Evolutionary conservation across 257 asterid species (phyloP).

Genomic region (Solanum okadae): DNA sequence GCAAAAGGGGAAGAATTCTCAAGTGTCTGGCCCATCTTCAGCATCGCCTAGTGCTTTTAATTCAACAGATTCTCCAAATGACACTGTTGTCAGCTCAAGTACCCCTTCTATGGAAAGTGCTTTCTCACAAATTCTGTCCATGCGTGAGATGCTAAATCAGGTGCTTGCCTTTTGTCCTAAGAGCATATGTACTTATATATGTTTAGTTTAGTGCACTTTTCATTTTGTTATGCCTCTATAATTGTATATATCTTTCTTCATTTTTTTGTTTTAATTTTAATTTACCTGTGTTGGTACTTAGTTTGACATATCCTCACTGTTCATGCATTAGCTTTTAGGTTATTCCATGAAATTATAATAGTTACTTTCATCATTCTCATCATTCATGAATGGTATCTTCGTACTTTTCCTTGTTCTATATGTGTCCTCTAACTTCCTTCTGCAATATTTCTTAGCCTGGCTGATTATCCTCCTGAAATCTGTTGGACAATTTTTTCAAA

Average conservation of each 20-base stretch:
- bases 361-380: background rate
- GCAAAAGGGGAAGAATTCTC: constrained; percentile 66
- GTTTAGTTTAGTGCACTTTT: background rate
- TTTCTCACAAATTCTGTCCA: constrained; percentile 45
- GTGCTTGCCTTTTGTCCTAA: constrained; percentile 19
- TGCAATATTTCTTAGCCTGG: background rate
- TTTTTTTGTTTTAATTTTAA: background rate
- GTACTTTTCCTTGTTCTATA: background rate
- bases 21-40: constrained; percentile 44
- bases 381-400: background rate
- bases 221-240: background rate
- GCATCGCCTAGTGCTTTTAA: constrained; percentile 44
- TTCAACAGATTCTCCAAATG: constrained; percentile 49
- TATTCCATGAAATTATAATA: background rate
- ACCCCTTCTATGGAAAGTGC: constrained; percentile 34
- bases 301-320: background rate
- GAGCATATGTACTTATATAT: background rate
- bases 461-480: background rate
- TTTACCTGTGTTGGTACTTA: background rate
- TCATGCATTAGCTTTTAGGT: background rate
- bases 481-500: background rate
- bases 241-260: background rate
- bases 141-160: constrained; percentile 85
- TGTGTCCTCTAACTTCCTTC: background rate
- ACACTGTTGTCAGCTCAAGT: constrained; percentile 43